Base-by-base conservation (phyloP, 345 rosid genomes). In the Raphanus raphanistrum region DNA sequence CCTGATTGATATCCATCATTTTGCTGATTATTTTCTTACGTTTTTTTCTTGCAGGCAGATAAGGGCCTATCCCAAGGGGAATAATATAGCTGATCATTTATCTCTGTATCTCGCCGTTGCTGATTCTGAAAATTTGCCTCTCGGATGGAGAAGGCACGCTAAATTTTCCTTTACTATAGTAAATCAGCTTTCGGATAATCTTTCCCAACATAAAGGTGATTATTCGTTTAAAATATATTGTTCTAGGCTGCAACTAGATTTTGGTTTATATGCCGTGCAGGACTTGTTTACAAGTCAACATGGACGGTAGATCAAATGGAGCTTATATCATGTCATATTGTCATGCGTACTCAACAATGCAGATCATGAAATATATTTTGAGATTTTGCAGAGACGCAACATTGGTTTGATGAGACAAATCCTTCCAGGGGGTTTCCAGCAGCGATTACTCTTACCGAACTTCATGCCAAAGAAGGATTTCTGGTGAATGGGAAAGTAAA, bases 141-240 rank as follows among this genome's bases (percentile, higher is more conserved):
- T 74, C 72, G 94, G 91, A 73, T 92, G 96, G 96, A 89, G 85
- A 82, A 85, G 92, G 84, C 85, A 82, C 36, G 90, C 89, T 2
- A 86, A n/a, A 27, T 1, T 26, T 27, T 3, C 36, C 3, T 7
- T 92, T 71, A 84, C 88, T 10, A 79, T 92, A 52, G 85, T 90
- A 17, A 88, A 91, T 81, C 93, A 89, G 84, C 17, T 79, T 28
- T 76, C 79, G 63, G 57, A 73, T 41, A 81, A 82, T 70, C 84
- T 66, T 61, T 81, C 92, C 9, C 68, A 8, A 8, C 10, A 2
- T 0, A 3, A 0, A 1, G 68, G 75, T 59, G 35, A 71, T 12
- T 21, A 21, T 21, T 21, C 21, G 21, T 21, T 21, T 21, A 21
- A 21, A 21, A 21, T 21, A 21, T 21, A 21, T 21, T 21, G 21